Conservation (phyloP, 352 stramenopile species). For the Thalassiosira oceanica region DNA sequence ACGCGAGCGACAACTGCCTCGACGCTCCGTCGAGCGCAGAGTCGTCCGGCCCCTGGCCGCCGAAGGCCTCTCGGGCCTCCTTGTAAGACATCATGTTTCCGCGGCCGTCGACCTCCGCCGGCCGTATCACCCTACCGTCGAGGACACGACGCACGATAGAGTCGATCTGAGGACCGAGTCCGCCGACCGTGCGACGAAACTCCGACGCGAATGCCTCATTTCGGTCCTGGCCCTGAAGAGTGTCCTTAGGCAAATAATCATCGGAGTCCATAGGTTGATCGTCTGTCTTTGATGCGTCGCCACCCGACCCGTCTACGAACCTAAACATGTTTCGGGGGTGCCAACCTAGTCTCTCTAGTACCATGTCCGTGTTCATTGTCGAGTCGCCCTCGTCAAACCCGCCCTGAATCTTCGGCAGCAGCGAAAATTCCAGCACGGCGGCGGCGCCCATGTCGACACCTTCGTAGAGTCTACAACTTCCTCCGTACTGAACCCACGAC, state of each 20-base stretch:
- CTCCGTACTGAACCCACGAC: slow-evolving; percentile 70
- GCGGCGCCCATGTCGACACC: slow-evolving; percentile 66
- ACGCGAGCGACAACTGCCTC: slow-evolving; percentile 31
- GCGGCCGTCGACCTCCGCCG: slow-evolving; percentile 29
- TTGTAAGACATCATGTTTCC: slow-evolving; percentile 32
- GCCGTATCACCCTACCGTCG: slow-evolving; percentile 53
- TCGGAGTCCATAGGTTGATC: slow-evolving; percentile 1
- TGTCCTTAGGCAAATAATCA: not conserved
- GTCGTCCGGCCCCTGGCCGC: not conserved
- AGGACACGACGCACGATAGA: slow-evolving; percentile 65
- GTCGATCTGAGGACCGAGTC: slow-evolving; percentile 61
- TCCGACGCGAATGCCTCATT: slow-evolving; percentile 39
- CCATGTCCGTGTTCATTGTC: slow-evolving; percentile 20
- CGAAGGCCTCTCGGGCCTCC: slow-evolving; percentile 12
- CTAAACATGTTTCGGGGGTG: slow-evolving; percentile 42
- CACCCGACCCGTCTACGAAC: slow-evolving; percentile 15
- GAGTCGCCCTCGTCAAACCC: not conserved
- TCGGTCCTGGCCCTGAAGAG: slow-evolving; percentile 34
- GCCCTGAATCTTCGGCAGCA: slow-evolving; percentile 33
- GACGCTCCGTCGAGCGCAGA: slow-evolving; percentile 31
- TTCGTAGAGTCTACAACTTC: slow-evolving; percentile 56
- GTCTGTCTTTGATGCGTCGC: not conserved
- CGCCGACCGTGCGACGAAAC: slow-evolving; percentile 54
- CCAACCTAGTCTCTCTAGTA: slow-evolving; percentile 34
- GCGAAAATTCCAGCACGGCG: slow-evolving; percentile 55